Percentiles rank a stretch among this genome's conserved stretches.
Conservation (phyloP, 2,329 filamentous ascomycete genomes). For the Immersiporthe knoxdaviesiana region DNA sequence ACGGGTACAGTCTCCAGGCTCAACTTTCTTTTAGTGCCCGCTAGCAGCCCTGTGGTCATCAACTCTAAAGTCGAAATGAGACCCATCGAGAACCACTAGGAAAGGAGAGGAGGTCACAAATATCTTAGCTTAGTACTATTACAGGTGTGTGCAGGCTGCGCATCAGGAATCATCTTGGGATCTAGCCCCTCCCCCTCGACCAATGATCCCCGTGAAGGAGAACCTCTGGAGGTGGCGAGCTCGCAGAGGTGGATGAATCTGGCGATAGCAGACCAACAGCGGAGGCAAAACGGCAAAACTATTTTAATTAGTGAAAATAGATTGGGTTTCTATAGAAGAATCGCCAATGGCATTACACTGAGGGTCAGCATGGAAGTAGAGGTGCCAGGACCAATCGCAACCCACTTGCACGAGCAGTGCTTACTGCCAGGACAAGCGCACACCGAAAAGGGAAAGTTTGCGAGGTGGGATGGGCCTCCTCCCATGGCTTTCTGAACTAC, state of each 20-base stretch:
- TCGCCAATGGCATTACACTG: not conserved
- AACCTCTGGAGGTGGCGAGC: not conserved
- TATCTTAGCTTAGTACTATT: too few species aligned
- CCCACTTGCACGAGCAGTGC: not conserved
- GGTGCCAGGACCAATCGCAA: conserved; percentile 17
- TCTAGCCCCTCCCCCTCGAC: too few species aligned
- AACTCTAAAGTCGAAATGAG: not conserved
- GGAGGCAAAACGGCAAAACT: not conserved
- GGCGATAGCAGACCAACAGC: not conserved
- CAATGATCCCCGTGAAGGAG: not conserved
- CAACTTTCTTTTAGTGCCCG: not conserved
- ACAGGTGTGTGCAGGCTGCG: too few species aligned
- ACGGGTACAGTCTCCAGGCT: not conserved
- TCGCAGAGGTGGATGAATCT: not conserved
- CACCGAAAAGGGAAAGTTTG: conserved; percentile 26
- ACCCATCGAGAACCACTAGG: not conserved
- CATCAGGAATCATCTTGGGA: too few species aligned
- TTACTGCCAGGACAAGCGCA: conserved; percentile 1
- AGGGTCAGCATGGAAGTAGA: too few species aligned
- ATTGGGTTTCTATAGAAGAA: not conserved
- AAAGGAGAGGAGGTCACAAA: not conserved
- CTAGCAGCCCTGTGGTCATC: not conserved
- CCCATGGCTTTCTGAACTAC: not conserved
- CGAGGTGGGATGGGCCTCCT: conserved; percentile 1
- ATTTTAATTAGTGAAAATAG: too few species aligned